Conservation (phyloP, 768 basidiomycete species). For the Leucocoprinus birnbaumii region DNA sequence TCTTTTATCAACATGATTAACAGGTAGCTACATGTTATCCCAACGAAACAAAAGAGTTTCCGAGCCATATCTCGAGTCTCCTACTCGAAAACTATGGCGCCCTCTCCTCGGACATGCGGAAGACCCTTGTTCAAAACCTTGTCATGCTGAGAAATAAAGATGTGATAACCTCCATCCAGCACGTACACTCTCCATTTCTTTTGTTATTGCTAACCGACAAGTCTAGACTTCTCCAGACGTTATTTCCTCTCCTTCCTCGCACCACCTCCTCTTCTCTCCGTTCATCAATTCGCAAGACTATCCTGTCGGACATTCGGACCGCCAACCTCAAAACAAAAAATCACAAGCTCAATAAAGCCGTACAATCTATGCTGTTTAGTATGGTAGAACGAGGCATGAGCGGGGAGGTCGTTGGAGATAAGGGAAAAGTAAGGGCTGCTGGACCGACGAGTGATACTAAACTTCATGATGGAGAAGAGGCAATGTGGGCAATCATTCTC, state of each 20-base stretch:
- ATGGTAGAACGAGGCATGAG: slow-evolving; percentile 96
- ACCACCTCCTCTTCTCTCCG: slow-evolving; percentile 86
- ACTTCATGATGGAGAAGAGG: slow-evolving; percentile 67
- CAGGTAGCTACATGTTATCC: slow-evolving; percentile 94
- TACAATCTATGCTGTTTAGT: slow-evolving; percentile 92
- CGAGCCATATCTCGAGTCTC: slow-evolving; percentile 72
- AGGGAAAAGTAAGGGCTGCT: slow-evolving; percentile 61
- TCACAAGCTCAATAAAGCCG: slow-evolving; percentile 93
- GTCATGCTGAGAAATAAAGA: slow-evolving; percentile 93
- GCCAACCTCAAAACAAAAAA: slow-evolving; percentile 89
- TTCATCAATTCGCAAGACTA: slow-evolving; percentile 86
- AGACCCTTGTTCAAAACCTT: slow-evolving; percentile 83
- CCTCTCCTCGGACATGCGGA: slow-evolving; percentile 78
- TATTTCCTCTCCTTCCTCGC: slow-evolving; percentile 96
- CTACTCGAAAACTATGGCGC: slow-evolving; percentile 77
- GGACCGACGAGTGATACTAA: slow-evolving; percentile 35
- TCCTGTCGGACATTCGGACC: slow-evolving; percentile 88
- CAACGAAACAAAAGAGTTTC: slow-evolving; percentile 83
- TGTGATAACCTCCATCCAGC: slow-evolving; percentile 92
- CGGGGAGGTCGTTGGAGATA: slow-evolving; percentile 77
- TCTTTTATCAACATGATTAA: background rate
- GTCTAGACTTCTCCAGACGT: slow-evolving; percentile 75
- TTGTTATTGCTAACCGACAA: slow-evolving; percentile 3
- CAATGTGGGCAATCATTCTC: slow-evolving; percentile 95
- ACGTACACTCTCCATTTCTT: slow-evolving; percentile 25